Evolutionary conservation across 768 basidiomycete genomes (phyloP), one percentile per base, ranked within the genome.

Genomic region (Lactarius hatsudake): DNA sequence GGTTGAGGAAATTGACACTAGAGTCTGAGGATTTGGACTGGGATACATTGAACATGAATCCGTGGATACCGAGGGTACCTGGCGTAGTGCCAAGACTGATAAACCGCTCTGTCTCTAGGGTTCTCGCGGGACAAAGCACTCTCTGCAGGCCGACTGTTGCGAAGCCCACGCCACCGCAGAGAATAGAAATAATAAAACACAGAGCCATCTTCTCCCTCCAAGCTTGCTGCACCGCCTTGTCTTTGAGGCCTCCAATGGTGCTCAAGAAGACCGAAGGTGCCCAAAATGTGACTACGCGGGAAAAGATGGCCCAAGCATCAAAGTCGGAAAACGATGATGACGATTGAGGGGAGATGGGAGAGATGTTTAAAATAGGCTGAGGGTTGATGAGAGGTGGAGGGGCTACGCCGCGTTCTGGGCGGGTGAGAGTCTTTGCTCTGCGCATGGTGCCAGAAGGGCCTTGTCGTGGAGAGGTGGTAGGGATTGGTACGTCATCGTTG

Each of bases 151-250:
- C 96, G 71, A 99, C 93, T 45, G 97, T 99, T 63, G 89, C 83
- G 78, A 99, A 99, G 12, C 93, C 96, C 61, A 98, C 85, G 55
- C 81, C 76, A 23, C 82, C 87, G 71, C 96, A 97, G 23, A 97
- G 77, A 54, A 94, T 45, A 64, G 85, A 71, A 60, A 94, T 92
- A 74, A 98, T 88, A 76, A 91, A 87, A 78, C 96, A 98, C 4
- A 99, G 81, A 7, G 94, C 87, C 65, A 96, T 88, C 82, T 98
- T 99, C 78, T 99, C 97, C 74, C 96, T 86, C 97, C 97, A 99
- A 1, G 97, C 97, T 76, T 97, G 93, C 68, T 87, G 81, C 62
- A 85, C 82, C 43, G 85, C 81, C 72, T 84, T 84, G 77, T 96
- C 94, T 74, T 85, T 89, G 75, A 98, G 82, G 55, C 94, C 92